Conservation (phyloP, 192 early-diverging fungal species). For the Backusella mclennaniae region DNA sequence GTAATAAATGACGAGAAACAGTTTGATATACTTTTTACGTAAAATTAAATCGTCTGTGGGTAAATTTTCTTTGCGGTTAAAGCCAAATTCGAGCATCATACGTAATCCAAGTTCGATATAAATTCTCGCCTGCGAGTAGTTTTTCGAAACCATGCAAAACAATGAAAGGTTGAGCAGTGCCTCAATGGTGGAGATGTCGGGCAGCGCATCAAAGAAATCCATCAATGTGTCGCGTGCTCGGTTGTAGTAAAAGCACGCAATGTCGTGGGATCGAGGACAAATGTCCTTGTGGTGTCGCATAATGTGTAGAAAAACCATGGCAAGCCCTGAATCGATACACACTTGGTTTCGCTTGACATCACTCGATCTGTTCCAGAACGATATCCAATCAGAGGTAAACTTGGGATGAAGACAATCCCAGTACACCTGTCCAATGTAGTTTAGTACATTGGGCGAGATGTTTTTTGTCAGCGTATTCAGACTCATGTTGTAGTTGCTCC, state of each 20-base stretch:
- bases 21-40: constrained; percentile 29
- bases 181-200: constrained; percentile 35
- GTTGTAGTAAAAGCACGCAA: constrained; percentile 28
- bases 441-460: constrained; percentile 25
- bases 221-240: constrained; percentile 27
- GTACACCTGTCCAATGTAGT: constrained; percentile 33
- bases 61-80: constrained; percentile 18
- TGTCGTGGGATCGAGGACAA: constrained; percentile 23
- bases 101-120: constrained; percentile 36
- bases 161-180: constrained; percentile 32
- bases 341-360: constrained; percentile 35
- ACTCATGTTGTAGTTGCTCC: constrained; percentile 11
- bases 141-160: constrained; percentile 34
- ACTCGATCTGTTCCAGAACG: constrained; percentile 36
- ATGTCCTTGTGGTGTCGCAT: constrained; percentile 32
- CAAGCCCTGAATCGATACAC: constrained; percentile 34
- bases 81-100: constrained; percentile 36
- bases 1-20: constrained; percentile 36
- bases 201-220: constrained; percentile 35
- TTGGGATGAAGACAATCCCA: constrained; percentile 41
- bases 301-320: constrained; percentile 37
- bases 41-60: constrained; percentile 17
- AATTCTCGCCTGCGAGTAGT: constrained; percentile 34
- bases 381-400: constrained; percentile 22
- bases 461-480: constrained; percentile 19